These are phyloP conservation scores for Polyplosphaeria fusca DNA, from an alignment of 495 filamentous ascomycete species.

Conservation along the genomic window DNA sequence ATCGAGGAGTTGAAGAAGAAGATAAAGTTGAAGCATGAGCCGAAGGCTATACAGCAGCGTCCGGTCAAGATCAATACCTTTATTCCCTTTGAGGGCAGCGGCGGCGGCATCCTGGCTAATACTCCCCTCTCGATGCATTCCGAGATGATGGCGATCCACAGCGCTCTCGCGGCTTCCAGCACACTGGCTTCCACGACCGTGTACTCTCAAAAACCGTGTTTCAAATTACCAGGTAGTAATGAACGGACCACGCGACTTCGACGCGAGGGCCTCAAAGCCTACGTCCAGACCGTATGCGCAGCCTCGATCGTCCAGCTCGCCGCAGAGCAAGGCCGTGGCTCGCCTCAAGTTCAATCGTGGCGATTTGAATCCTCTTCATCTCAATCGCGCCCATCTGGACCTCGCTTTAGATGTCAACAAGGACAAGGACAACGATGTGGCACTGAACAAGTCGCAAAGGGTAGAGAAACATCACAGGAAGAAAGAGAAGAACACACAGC, in stretches of 20 bases:
- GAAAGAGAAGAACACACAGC: slow-evolving; percentile 31
- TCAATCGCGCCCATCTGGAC: slow-evolving; percentile 40
- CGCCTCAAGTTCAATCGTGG: slow-evolving; percentile 45
- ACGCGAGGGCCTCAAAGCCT: slow-evolving; percentile 42
- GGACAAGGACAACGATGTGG: slow-evolving; percentile 34
- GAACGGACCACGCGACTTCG: slow-evolving; percentile 47
- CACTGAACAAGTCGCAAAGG: slow-evolving; percentile 23
- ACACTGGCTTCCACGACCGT: slow-evolving; percentile 42
- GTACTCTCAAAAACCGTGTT: slow-evolving; percentile 50
- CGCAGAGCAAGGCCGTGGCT: slow-evolving; percentile 32
- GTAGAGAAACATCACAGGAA: slow-evolving; percentile 39
- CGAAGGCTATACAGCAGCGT: slow-evolving; percentile 9
- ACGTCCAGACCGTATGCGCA: slow-evolving; percentile 45
- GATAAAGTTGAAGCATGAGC: slow-evolving; percentile 41
- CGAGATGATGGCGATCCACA: slow-evolving; percentile 56
- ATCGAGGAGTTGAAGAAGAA: slow-evolving; percentile 40
- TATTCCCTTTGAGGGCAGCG: slow-evolving; percentile 37
- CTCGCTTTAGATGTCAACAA: slow-evolving; percentile 33
- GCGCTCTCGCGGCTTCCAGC: slow-evolving; percentile 48
- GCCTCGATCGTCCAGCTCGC: slow-evolving; percentile 32
- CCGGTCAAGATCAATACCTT: slow-evolving; percentile 23
- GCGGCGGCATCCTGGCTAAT: slow-evolving; percentile 37
- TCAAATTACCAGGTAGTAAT: slow-evolving; percentile 49
- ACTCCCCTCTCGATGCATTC: slow-evolving; percentile 51
- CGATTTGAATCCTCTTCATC: slow-evolving; percentile 49